Percentiles rank a stretch among this genome's conserved stretches.
Conservation (phyloP, 495 filamentous ascomycete species). For the Sordaria brevicollis region DNA sequence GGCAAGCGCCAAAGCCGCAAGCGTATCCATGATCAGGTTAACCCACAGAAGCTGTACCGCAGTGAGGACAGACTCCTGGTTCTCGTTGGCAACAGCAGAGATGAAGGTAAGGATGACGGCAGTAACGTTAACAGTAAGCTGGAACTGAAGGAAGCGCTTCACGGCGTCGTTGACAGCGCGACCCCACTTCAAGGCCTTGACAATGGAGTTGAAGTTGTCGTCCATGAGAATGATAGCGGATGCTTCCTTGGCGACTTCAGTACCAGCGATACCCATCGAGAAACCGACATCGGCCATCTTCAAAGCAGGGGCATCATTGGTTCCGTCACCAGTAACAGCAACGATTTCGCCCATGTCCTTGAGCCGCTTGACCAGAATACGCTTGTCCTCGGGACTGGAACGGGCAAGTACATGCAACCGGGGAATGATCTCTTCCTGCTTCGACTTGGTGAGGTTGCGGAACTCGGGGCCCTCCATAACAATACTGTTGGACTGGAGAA, state of each 20-base stretch:
- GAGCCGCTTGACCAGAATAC: constrained; percentile 62
- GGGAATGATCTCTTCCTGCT: constrained; percentile 66
- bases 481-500: constrained; percentile 60
- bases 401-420: constrained; percentile 73
- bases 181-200: constrained; percentile 85
- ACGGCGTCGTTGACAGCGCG: constrained; percentile 86
- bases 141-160: constrained; percentile 84
- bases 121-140: constrained; percentile 85
- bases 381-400: constrained; percentile 82
- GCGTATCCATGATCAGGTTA: constrained; percentile 90
- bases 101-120: constrained; percentile 78
- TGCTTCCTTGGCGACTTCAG: constrained; percentile 89
- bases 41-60: constrained; percentile 88
- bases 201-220: constrained; percentile 80
- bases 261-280: constrained; percentile 86
- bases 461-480: constrained; percentile 82
- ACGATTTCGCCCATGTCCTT: constrained; percentile 72
- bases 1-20: constrained; percentile 76
- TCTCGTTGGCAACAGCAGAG: constrained; percentile 58
- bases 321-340: constrained; percentile 81
- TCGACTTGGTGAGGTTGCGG: constrained; percentile 57
- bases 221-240: constrained; percentile 88
- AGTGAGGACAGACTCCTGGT: constrained; percentile 62
- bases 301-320: constrained; percentile 80
- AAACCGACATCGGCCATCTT: constrained; percentile 84